phyloP scores from a whole-genome alignment of 2,329 filamentous ascomycete genomes.

The Penicillium sp. region DNA sequence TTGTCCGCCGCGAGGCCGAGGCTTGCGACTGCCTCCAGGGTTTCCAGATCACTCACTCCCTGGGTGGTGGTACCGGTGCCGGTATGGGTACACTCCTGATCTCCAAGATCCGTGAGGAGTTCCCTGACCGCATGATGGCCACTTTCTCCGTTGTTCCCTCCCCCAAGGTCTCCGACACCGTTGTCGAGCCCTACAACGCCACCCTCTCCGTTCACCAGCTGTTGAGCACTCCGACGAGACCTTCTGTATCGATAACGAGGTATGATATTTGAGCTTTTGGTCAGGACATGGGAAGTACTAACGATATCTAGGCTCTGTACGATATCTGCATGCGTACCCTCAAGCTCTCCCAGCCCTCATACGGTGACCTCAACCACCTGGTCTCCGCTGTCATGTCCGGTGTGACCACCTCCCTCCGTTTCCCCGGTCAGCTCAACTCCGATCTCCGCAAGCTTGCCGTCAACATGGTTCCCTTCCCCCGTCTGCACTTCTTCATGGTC shows the following conservation, averaged over 20 bases:
- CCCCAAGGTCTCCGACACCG: conserved; percentile 98
- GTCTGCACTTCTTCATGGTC: conserved; percentile 99
- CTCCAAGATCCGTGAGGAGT: conserved; percentile 99
- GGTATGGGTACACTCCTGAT: conserved; percentile 99
- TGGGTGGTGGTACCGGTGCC: conserved; percentile 99
- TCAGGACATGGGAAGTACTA: conserved; percentile 2
- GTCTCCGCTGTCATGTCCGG: conserved; percentile 99
- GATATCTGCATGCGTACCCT: conserved; percentile 99
- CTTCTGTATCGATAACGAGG: conserved; percentile 99
- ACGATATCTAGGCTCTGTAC: conserved; percentile 74
- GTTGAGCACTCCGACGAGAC: conserved; percentile 99
- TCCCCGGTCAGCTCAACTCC: conserved; percentile 99
- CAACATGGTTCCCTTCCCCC: conserved; percentile 99
- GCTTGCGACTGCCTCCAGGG: conserved; percentile 99
- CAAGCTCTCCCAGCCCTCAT: conserved; percentile 97
- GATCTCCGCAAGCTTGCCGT: conserved; percentile 99
- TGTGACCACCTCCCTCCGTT: conserved; percentile 97
- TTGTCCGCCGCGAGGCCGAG: conserved; percentile 98
- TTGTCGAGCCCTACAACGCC: conserved; percentile 99
- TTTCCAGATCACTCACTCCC: conserved; percentile 99
- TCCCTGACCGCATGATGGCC: conserved; percentile 99
- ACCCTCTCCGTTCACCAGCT: conserved; percentile 96
- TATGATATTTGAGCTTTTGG: conserved; percentile 29
- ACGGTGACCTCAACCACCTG: conserved; percentile 98
- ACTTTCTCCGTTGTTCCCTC: conserved; percentile 99